Conservation (phyloP, 345 rosid genomes). For the Odontarrhena argentea region DNA sequence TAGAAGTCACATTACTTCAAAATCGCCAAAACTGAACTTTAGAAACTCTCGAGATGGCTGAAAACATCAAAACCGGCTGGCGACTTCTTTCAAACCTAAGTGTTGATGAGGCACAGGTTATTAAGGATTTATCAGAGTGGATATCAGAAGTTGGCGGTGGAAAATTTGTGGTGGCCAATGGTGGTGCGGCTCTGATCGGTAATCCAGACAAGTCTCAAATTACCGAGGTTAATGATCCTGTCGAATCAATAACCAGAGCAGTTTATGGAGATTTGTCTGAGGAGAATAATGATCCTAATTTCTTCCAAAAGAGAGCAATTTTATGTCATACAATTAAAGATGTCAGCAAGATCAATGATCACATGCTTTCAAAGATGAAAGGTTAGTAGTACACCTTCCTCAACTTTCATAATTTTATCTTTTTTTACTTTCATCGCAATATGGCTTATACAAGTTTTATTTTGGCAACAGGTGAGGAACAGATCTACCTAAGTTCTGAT, state of each 20-base stretch:
- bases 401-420: neutral
- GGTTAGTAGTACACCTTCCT: neutral
- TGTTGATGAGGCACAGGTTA: neutral
- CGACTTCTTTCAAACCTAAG: neutral
- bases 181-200: neutral
- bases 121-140: neutral
- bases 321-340: neutral
- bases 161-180: neutral
- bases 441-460: neutral
- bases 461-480: neutral
- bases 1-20: too few relatives aligned
- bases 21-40: too few relatives aligned
- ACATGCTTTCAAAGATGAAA: neutral
- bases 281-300: neutral
- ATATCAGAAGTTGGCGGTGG: neutral
- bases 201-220: neutral
- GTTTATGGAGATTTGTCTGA: neutral
- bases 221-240: neutral
- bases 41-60: too few relatives aligned
- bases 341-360: neutral
- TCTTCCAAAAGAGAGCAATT: neutral
- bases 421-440: neutral
- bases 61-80: neutral
- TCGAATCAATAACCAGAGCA: neutral
- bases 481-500: neutral